Conservation (phyloP, 2,329 filamentous ascomycete species). For the Trichoderma brevicompactum region DNA sequence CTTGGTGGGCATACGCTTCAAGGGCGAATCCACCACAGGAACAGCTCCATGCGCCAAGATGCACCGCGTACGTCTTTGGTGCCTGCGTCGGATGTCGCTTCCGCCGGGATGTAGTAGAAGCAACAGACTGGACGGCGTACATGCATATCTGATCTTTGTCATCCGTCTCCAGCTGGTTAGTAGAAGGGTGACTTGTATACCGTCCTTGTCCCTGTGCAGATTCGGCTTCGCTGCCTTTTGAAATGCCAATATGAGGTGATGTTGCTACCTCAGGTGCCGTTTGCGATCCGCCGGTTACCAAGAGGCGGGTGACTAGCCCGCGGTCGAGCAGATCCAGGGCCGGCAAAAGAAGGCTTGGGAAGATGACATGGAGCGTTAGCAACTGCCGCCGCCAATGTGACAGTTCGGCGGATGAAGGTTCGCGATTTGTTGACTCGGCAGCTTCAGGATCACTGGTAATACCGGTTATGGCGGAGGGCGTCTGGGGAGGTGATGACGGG, state of each 20-base stretch:
- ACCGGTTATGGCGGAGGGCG: no score
- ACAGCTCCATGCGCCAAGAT: slow-evolving; percentile 81
- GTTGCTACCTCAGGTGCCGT: not conserved
- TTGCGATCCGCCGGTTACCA: slow-evolving; percentile 7
- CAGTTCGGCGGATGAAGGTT: not conserved
- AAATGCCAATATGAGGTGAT: not conserved
- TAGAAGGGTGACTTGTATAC: no score
- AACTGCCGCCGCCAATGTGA: slow-evolving; percentile 59
- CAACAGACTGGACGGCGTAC: slow-evolving; percentile 69
- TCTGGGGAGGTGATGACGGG: slow-evolving; percentile 41
- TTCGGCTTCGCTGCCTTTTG: not conserved
- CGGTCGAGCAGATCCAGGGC: slow-evolving; percentile 88
- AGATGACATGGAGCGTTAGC: slow-evolving; percentile 83
- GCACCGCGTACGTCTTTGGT: slow-evolving; percentile 66
- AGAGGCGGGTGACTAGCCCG: slow-evolving; percentile 65
- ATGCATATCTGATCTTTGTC: slow-evolving; percentile 37
- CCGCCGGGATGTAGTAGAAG: slow-evolving; percentile 40
- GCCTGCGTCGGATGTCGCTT: slow-evolving; percentile 30
- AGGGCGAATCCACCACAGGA: slow-evolving; percentile 85
- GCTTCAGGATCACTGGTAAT: not conserved
- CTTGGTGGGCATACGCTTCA: slow-evolving; percentile 60
- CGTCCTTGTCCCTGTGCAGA: not conserved
- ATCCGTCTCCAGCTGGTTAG: not conserved
- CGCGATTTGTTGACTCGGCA: not conserved
- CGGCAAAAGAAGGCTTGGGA: slow-evolving; percentile 78